These are phyloP conservation scores for Suillus subaureus DNA, from an alignment of 768 basidiomycete species.

Conservation along the genomic window DNA sequence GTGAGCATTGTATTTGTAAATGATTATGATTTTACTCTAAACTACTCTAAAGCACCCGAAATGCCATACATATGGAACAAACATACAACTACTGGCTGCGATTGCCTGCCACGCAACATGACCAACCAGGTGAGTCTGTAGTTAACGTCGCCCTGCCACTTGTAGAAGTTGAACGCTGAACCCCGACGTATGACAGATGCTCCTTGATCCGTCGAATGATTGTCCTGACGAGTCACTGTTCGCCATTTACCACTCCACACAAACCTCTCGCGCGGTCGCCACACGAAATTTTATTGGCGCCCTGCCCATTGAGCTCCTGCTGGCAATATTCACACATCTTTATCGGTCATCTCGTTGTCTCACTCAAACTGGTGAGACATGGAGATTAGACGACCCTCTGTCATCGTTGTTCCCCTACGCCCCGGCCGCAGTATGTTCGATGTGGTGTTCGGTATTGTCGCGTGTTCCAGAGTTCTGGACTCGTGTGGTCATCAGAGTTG, in stretches of 20 bases:
- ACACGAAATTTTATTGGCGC: constrained; percentile 1
- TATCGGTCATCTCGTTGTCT: constrained; percentile 2
- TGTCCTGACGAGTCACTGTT: neutral
- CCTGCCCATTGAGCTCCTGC: constrained; percentile 8
- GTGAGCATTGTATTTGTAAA: neutral
- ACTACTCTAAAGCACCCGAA: neutral
- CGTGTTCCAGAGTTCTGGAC: constrained; percentile 14
- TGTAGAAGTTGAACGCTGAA: neutral
- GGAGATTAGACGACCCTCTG: constrained; percentile 5
- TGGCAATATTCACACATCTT: constrained; percentile 8
- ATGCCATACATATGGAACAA: neutral
- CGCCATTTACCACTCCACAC: neutral
- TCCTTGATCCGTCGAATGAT: neutral
- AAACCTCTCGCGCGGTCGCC: neutral
- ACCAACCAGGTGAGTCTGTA: neutral
- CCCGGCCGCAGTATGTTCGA: constrained; percentile 12
- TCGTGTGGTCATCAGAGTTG: constrained; percentile 11
- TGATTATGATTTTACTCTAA: too few relatives aligned
- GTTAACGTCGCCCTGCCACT: neutral
- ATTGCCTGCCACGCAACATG: neutral
- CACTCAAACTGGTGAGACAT: neutral
- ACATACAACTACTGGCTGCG: neutral
- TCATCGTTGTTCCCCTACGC: constrained; percentile 12
- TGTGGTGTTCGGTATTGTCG: constrained; percentile 10
- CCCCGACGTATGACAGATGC: neutral